A percentile compares a stretch with the other conserved stretches of the same genome.
These are phyloP conservation scores for Brettanomyces anomalus DNA, from an alignment of 805 yeast species.

Conservation along the genomic window DNA sequence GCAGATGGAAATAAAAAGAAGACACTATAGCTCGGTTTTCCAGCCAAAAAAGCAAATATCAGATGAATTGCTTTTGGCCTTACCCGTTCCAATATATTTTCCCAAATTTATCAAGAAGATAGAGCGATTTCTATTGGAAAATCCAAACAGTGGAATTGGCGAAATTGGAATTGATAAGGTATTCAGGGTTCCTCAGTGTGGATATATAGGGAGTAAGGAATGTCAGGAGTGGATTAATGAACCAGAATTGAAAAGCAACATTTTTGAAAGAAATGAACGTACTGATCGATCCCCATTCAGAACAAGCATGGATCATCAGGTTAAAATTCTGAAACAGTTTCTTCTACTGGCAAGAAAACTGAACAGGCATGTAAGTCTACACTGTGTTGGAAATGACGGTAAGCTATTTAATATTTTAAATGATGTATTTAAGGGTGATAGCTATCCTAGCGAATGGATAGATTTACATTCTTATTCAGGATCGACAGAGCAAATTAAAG, in stretches of 20 bases:
- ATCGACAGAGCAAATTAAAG: conserved; percentile 54
- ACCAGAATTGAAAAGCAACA: not conserved
- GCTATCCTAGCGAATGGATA: conserved; percentile 28
- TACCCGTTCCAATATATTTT: conserved; percentile 58
- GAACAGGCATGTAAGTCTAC: conserved; percentile 57
- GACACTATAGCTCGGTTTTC: conserved; percentile 53
- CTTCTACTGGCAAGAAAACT: conserved; percentile 43
- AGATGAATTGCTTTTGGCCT: conserved; percentile 9
- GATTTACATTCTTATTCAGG: conserved; percentile 86
- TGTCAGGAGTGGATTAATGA: not conserved
- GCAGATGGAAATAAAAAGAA: conserved; percentile 24
- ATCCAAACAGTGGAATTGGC: conserved; percentile 46
- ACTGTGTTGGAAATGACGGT: conserved; percentile 79
- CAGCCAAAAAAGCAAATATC: conserved; percentile 27
- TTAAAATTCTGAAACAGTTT: conserved; percentile 38
- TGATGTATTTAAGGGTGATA: conserved; percentile 18
- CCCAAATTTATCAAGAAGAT: conserved; percentile 26
- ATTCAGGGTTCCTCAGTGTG: conserved; percentile 56
- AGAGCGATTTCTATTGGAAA: conserved; percentile 20
- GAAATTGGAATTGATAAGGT: conserved; percentile 87
- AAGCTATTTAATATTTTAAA: conserved; percentile 33
- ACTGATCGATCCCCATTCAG: conserved; percentile 23
- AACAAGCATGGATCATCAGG: conserved; percentile 63
- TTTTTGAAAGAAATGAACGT: not conserved
- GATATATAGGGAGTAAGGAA: conserved; percentile 34